phyloP scores from a whole-genome alignment of 352 stramenopile species.

The Globisporangium viniferum region DNA sequence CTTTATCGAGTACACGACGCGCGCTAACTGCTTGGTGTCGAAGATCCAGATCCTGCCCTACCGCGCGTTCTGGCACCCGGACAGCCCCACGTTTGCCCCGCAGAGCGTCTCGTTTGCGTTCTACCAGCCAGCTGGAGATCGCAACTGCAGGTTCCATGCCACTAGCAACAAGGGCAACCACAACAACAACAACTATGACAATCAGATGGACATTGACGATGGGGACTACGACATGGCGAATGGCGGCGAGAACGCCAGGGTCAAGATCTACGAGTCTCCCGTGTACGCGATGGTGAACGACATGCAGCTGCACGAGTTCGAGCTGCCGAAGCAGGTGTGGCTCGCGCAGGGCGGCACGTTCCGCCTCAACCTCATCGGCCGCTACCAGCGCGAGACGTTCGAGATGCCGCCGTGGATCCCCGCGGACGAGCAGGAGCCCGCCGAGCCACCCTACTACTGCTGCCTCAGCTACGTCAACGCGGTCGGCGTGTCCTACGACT shows the following conservation, averaged over 20 bases:
- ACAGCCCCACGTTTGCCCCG: slow-evolving; percentile 66
- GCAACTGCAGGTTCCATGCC: slow-evolving; percentile 1
- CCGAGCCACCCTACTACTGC: slow-evolving; percentile 58
- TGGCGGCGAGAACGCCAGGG: neutral
- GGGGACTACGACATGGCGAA: neutral
- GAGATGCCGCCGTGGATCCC: slow-evolving; percentile 52
- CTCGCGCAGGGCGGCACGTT: slow-evolving; percentile 37
- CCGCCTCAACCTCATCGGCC: slow-evolving; percentile 53
- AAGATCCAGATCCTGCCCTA: slow-evolving; percentile 66
- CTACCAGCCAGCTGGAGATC: slow-evolving; percentile 8
- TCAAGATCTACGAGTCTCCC: slow-evolving; percentile 46
- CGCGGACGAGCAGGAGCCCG: slow-evolving; percentile 32
- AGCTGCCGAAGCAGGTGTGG: slow-evolving; percentile 43
- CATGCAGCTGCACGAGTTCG: slow-evolving; percentile 68
- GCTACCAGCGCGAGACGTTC: slow-evolving; percentile 48
- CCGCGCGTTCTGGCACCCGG: slow-evolving; percentile 72
- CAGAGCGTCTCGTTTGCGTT: slow-evolving; percentile 56
- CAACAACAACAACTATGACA: neutral
- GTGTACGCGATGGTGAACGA: slow-evolving; percentile 50
- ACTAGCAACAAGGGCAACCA: neutral
- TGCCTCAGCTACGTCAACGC: slow-evolving; percentile 74
- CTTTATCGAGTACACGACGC: slow-evolving; percentile 64
- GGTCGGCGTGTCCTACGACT: slow-evolving; percentile 14
- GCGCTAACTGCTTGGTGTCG: slow-evolving; percentile 38
- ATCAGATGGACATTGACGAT: slow-evolving; percentile 13